A percentile compares a stretch with the other conserved stretches of the same genome.
These are phyloP conservation scores for Trichoderma citrinoviride DNA, from an alignment of 2,329 filamentous ascomycete species.

Conservation along the genomic window DNA sequence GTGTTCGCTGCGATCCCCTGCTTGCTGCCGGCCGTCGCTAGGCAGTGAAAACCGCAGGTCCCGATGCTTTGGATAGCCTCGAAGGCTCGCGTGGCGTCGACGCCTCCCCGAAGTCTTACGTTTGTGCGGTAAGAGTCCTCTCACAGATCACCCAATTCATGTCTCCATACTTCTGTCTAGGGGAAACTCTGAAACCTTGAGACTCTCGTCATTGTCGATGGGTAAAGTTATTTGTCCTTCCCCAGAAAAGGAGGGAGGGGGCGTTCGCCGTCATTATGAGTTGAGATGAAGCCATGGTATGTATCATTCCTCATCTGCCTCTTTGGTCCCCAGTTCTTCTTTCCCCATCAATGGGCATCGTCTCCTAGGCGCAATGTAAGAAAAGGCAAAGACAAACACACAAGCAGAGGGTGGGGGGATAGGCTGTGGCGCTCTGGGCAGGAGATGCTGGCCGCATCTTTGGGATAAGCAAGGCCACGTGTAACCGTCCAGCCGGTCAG, in stretches of 20 bases:
- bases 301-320: background rate
- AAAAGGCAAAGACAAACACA: background rate
- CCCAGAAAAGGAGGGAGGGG: background rate
- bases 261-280: slow-evolving; percentile 2
- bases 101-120: slow-evolving; percentile 15
- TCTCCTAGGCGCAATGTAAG: background rate
- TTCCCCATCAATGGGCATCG: background rate
- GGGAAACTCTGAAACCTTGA: background rate
- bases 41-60: background rate
- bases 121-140: background rate
- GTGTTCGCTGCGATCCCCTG: background rate
- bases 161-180: background rate
- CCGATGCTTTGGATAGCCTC: slow-evolving; percentile 7
- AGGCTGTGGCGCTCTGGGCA: background rate
- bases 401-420: background rate
- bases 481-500: slow-evolving; percentile 12
- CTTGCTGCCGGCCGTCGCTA: background rate
- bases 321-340: background rate
- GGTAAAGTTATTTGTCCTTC: background rate
- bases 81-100: background rate
- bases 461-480: slow-evolving; percentile 16
- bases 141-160: slow-evolving; percentile 1
- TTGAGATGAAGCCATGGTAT: background rate
- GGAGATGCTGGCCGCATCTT: background rate
- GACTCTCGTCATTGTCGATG: background rate